Evolutionary conservation across 768 basidiomycete genomes (phyloP), one percentile per base, ranked within the genome.

Genomic region (Leccinum uliginosum): DNA sequence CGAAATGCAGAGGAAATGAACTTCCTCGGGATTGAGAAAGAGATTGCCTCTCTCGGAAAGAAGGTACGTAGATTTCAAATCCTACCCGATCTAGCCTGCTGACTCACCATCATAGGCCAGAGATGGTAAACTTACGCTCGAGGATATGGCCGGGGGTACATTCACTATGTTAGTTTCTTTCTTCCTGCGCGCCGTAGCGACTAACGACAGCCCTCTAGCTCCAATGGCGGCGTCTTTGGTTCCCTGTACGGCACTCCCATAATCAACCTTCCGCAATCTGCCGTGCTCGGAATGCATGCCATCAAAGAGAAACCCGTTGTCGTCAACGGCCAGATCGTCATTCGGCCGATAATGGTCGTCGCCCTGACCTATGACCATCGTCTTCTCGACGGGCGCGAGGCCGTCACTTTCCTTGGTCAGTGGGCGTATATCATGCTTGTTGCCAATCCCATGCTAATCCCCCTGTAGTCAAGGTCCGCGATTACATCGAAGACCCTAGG

Each of bases 241-340:
- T 96, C 93, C 50, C 77, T 99, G 50, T 97, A 88, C 67, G 96
- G 96, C 40, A 99, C 96, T n/a, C 96, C 96, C 35, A 99, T 99
- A 69, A 96, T 98, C 76, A 98, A 98, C 79, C 78, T 95, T 46
- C 96, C 95, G 4, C 96, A 98, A 71, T 76, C 93, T 23, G 96
- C 94, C 52, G 93, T 98, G 7, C 84, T 99, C 54, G 95, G 91
- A 58, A 98, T 98, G 92, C 96, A 99, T 74, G 68, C 91, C 21
- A 94, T 97, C 78, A 94, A 93, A 71, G 94, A 96, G 63, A 84
- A 81, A 59, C 83, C 91, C 8, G 92, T 91, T 24, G 96, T 96
- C 24, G 90, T 96, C 47, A 79, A 97, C 64, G 96, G 95, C 23
- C 86, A 98, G 77, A 92, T 98, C 64, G 95, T 94, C 62, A 89